Percentiles rank a stretch among this genome's conserved stretches.
Conservation (phyloP, 208 protist species). For the Leishmania turanica region DNA sequence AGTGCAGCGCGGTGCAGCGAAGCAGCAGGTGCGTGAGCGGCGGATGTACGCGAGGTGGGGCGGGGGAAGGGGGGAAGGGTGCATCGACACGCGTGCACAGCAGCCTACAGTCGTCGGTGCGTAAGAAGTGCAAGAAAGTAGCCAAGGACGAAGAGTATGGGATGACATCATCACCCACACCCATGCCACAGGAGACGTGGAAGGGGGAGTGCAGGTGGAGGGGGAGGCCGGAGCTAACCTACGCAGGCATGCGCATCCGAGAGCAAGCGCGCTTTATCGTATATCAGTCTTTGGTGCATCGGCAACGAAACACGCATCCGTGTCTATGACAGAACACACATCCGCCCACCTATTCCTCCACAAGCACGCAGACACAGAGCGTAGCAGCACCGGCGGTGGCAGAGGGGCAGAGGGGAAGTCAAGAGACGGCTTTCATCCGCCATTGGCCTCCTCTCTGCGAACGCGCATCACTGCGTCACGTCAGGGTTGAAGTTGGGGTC, state of each 20-base stretch:
- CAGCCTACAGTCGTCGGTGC: background rate
- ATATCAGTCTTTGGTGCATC: background rate
- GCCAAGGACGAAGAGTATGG: background rate
- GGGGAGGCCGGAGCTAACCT: background rate
- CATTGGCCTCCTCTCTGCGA: background rate
- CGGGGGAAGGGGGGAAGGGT: background rate
- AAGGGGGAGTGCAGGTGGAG: background rate
- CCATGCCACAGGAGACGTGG: background rate
- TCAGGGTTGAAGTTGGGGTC: constrained; percentile 91
- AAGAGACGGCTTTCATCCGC: background rate
- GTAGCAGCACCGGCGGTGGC: background rate
- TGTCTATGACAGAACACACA: background rate
- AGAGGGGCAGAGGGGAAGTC: too few relatives aligned
- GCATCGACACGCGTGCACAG: background rate
- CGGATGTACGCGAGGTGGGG: background rate
- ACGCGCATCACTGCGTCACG: constrained; percentile 26
- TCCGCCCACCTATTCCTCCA: background rate
- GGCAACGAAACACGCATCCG: background rate
- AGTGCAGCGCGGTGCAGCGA: background rate
- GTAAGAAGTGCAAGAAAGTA: background rate
- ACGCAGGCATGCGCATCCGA: background rate
- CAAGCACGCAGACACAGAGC: background rate
- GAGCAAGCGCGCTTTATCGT: background rate
- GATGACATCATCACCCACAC: background rate
- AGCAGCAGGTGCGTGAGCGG: background rate